These are phyloP conservation scores for Colletotrichum coccodes DNA, from an alignment of 2,329 filamentous ascomycete species.

Conservation along the genomic window DNA sequence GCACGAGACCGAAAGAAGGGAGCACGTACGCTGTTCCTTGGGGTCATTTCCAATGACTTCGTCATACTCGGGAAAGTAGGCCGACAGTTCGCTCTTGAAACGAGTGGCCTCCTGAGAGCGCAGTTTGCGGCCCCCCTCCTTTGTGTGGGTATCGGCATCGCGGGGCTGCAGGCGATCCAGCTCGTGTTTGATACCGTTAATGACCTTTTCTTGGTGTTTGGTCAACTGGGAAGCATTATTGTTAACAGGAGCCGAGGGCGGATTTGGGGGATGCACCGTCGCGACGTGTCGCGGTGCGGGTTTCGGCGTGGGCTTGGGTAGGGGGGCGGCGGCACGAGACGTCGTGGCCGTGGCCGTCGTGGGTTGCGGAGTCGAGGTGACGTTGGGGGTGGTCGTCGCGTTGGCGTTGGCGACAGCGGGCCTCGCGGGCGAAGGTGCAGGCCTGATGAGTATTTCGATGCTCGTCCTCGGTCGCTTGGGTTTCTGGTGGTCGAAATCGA, in stretches of 20 bases:
- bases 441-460: conserved; percentile 58
- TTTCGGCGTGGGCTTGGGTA: conserved; percentile 18
- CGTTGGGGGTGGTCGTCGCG: conserved; percentile 19
- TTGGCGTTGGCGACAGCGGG: conserved; percentile 26
- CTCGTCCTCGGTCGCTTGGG: conserved; percentile 63
- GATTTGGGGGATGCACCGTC: conserved; percentile 33
- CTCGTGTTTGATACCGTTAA: conserved; percentile 71
- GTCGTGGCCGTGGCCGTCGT: conserved; percentile 30
- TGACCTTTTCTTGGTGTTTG: conserved; percentile 67
- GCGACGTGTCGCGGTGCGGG: conserved; percentile 22
- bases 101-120: conserved; percentile 86
- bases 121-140: conserved; percentile 78
- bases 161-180: conserved; percentile 65
- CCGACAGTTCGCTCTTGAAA: conserved; percentile 90
- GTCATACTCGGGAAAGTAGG: conserved; percentile 94
- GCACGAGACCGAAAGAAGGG: background rate
- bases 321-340: conserved; percentile 11
- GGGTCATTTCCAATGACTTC: conserved; percentile 89
- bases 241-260: conserved; percentile 35
- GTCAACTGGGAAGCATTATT: conserved; percentile 45
- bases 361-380: conserved; percentile 28
- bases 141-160: conserved; percentile 51
- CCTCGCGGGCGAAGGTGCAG: conserved; percentile 37
- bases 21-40: conserved; percentile 76
- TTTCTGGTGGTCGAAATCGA: conserved; percentile 55